Conservation (phyloP, 306 rosid species). For the Cucurbita moschata region DNA sequence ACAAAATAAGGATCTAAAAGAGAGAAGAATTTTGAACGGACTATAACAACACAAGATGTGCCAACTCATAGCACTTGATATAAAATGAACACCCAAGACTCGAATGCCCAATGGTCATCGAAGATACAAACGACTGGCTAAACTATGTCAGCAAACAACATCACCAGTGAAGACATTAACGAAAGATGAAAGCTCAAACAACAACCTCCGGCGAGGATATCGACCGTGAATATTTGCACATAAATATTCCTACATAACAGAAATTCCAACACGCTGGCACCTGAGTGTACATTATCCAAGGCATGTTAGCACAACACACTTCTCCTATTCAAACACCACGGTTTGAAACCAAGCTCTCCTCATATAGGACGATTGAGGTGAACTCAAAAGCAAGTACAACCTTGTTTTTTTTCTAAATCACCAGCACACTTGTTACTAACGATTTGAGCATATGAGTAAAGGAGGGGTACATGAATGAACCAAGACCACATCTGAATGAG, state of each 20-base stretch:
- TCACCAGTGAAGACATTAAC: no score
- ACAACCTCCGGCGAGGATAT: no score
- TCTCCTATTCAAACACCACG: neutral
- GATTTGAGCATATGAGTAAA: neutral
- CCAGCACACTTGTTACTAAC: neutral
- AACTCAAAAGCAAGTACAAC: neutral
- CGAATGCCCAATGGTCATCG: no score
- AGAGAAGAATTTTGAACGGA: neutral
- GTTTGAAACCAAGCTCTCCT: neutral
- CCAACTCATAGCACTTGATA: neutral
- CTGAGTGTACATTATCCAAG: neutral
- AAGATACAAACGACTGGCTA: no score
- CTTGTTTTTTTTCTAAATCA: neutral
- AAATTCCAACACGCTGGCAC: no score
- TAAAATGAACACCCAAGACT: no score
- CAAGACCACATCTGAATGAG: no score
- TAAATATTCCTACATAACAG: no score
- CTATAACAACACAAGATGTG: neutral
- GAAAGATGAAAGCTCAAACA: no score
- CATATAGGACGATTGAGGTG: neutral
- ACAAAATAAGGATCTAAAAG: neutral
- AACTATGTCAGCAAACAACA: no score
- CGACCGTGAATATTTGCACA: no score
- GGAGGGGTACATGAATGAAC: no score
- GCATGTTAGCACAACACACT: neutral